Conservation (phyloP, 257 asterid genomes). For the Parsonsia alboflavescens region DNA sequence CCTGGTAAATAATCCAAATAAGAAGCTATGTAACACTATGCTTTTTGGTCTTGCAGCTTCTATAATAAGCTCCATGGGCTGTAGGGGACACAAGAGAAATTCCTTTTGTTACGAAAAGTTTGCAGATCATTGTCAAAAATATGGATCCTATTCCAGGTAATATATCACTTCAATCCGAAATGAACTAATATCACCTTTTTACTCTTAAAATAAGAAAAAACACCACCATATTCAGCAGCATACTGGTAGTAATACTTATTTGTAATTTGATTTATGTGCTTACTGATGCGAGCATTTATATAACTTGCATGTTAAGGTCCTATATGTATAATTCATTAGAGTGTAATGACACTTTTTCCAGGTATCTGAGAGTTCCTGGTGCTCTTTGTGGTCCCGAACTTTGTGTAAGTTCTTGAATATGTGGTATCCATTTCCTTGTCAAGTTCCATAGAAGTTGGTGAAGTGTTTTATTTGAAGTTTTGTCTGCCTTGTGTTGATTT, state of each 20-base stretch:
- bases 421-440: slow-evolving; percentile 8
- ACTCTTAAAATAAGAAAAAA: slow-evolving; percentile 7
- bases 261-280: neutral
- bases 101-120: slow-evolving; percentile 41
- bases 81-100: slow-evolving; percentile 27
- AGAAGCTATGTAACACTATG: slow-evolving; percentile 11
- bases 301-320: slow-evolving; percentile 8
- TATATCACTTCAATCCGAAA: slow-evolving; percentile 1
- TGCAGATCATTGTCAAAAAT: slow-evolving; percentile 71
- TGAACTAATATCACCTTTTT: neutral
- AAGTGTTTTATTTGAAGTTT: neutral
- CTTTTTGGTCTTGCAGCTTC: slow-evolving; percentile 44
- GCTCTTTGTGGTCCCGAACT: slow-evolving; percentile 70
- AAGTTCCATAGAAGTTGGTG: neutral
- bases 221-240: neutral
- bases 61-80: slow-evolving; percentile 46
- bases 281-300: neutral
- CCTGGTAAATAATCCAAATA: slow-evolving; percentile 6
- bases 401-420: slow-evolving; percentile 55
- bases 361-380: slow-evolving; percentile 68
- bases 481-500: neutral
- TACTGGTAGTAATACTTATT: neutral
- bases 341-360: slow-evolving; percentile 35
- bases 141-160: slow-evolving; percentile 75
- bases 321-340: neutral